phyloP scores from a whole-genome alignment of 495 filamentous ascomycete genomes.

The Neurospora sp. region DNA sequence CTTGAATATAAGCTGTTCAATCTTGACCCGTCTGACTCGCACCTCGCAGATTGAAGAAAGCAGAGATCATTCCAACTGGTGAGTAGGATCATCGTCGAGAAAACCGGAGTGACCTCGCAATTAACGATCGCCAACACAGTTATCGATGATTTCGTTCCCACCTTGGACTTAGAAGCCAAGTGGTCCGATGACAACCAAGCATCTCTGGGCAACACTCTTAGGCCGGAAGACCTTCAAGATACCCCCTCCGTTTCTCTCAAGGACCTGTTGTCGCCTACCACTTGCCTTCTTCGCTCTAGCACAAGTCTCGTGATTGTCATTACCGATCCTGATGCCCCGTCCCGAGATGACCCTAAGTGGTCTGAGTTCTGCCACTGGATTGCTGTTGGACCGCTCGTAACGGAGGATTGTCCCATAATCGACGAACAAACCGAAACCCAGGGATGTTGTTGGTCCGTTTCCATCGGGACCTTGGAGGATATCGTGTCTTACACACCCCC shows the following conservation, averaged over 20 bases:
- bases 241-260: constrained; percentile 36
- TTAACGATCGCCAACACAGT: constrained; percentile 27
- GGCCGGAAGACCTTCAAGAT: constrained; percentile 39
- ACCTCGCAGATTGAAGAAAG: constrained; percentile 40
- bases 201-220: constrained; percentile 52
- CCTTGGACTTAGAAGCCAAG: constrained; percentile 37
- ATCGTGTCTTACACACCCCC: constrained; percentile 52
- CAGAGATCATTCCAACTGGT: constrained; percentile 53
- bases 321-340: constrained; percentile 64
- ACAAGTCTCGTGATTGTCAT: constrained; percentile 36
- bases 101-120: not conserved
- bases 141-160: constrained; percentile 53
- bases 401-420: not conserved
- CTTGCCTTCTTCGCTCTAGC: not conserved
- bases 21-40: not conserved
- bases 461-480: constrained; percentile 25
- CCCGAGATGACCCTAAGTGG: constrained; percentile 52
- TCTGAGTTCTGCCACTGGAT: constrained; percentile 70
- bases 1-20: not conserved
- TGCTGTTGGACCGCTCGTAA: constrained; percentile 24
- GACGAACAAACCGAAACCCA: not conserved
- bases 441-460: constrained; percentile 1
- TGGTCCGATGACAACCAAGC: constrained; percentile 40
- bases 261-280: constrained; percentile 8
- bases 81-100: not conserved